phyloP scores from a whole-genome alignment of 257 asterid genomes.

The Dorcoceras hygrometricum region DNA sequence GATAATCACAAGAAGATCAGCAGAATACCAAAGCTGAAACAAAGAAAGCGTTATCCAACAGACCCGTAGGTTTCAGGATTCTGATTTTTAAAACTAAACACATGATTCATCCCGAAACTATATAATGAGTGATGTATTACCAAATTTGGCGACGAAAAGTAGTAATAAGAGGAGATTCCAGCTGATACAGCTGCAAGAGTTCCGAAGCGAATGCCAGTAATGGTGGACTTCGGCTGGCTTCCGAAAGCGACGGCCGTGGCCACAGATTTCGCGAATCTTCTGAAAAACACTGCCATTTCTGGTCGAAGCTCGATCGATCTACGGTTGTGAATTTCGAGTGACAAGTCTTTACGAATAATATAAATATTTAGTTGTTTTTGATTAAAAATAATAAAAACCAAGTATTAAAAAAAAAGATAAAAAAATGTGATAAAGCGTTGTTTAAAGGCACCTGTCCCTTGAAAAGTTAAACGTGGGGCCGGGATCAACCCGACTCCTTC shows the following conservation, averaged over 20 bases:
- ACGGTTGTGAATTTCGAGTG: too few species aligned
- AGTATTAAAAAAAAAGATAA: too few species aligned
- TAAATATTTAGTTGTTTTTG: too few species aligned
- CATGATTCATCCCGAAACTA: constrained; percentile 13
- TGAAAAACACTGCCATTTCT: constrained; percentile 49
- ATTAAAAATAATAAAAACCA: too few species aligned
- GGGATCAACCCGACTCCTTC: too few species aligned
- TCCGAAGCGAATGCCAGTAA: constrained; percentile 55
- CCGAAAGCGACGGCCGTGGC: constrained; percentile 47
- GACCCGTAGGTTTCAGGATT: too few species aligned
- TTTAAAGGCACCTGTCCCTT: too few species aligned
- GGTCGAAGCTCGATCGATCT: neutral
- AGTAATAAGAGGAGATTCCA: constrained; percentile 63
- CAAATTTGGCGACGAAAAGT: constrained; percentile 51
- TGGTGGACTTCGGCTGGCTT: constrained; percentile 43
- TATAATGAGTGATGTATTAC: constrained; percentile 36
- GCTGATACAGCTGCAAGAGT: constrained; percentile 76
- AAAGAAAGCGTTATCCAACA: neutral
- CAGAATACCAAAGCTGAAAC: neutral
- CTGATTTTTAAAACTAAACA: neutral
- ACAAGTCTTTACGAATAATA: too few species aligned
- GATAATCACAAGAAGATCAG: neutral
- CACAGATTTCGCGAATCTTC: constrained; percentile 52
- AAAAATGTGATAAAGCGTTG: too few species aligned
- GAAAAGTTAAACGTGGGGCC: too few species aligned